Base-by-base conservation (phyloP, 768 basidiomycete genomes). In the Phlebiopsis gigantea region DNA sequence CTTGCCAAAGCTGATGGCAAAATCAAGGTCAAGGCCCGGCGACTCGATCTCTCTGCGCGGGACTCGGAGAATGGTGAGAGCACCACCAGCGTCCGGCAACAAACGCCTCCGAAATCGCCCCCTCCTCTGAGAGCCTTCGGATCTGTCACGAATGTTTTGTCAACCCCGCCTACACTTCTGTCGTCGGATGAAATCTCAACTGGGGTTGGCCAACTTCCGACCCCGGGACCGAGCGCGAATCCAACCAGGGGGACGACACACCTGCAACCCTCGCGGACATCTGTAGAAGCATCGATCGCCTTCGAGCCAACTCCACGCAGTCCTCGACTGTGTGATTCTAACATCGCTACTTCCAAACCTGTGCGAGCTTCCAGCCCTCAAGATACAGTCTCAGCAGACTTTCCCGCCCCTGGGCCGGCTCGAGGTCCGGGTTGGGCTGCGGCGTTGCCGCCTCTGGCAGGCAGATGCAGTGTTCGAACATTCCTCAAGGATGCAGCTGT, bases 1-100 rank as follows among this genome's bases (percentile, higher is more conserved):
- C 66, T 80, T 49, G 71, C 62, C 55, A 26, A 54, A 1, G 28
- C 65, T 46, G 69, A 70, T 51, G 48, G 66, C 44, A 55, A 68
- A 63, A 6, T 31, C 46, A 52, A 59, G 26, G 46, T 44, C 41
- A 50, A 48, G 30, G 34, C 46, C 19, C 29, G n/a, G 53, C 34
- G 4, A 65, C 66, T 30, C 60, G 69, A 47, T 17, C 0, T 14
- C 14, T 7, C 48, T 5, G 28, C 29, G 12, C 25, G n/a, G 9
- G 15, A 2, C n/a, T 25, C 17, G 34, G 46, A 22, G 9, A 26
- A 26, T 12, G 7, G 46, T 8, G 46, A 25, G 26, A 21, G 19
- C 21, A 19, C 14, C 21, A 47, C 22, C 15, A 47, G 25, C 14
- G 10, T 10, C 46, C 19, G 25, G 24, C 46, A 6, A 15, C 46